These are phyloP conservation scores for Dendrobium chrysotoxum DNA, from an alignment of 106 monocot species.

Conservation along the genomic window DNA sequence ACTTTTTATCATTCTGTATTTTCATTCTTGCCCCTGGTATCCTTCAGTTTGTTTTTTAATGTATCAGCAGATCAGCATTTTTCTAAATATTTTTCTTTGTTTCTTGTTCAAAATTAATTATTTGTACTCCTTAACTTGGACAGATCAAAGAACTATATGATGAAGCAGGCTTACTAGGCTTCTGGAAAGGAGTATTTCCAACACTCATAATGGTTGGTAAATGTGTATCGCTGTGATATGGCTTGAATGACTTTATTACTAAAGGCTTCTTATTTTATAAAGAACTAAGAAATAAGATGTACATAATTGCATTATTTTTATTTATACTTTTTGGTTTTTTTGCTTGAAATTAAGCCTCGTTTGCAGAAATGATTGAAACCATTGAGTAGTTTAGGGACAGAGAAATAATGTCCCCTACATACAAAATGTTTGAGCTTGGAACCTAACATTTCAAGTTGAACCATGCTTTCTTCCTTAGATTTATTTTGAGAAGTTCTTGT, in stretches of 20 bases:
- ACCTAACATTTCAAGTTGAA: neutral
- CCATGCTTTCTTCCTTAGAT: neutral
- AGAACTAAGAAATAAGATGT: neutral
- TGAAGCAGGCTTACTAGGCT: constrained; percentile 83
- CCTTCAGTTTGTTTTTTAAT: neutral
- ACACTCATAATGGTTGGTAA: constrained; percentile 96
- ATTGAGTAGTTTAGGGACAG: neutral
- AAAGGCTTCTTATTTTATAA: neutral
- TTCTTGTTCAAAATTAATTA: constrained; percentile 1
- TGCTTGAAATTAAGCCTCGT: neutral
- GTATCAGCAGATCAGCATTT: neutral
- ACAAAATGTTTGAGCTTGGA: neutral
- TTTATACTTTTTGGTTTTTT: neutral
- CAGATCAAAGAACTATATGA: constrained; percentile 86
- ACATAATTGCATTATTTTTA: neutral
- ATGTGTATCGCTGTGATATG: neutral
- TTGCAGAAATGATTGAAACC: neutral
- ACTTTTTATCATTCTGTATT: neutral
- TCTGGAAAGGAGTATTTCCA: constrained; percentile 98
- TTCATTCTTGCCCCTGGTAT: neutral
- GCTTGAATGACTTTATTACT: neutral
- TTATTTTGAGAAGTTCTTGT: neutral
- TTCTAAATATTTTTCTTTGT: neutral
- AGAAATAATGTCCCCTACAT: neutral
- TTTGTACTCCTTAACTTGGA: neutral